phyloP scores from a whole-genome alignment of 176 grass and related monocot genomes.

The Oryza rufipogon region DNA sequence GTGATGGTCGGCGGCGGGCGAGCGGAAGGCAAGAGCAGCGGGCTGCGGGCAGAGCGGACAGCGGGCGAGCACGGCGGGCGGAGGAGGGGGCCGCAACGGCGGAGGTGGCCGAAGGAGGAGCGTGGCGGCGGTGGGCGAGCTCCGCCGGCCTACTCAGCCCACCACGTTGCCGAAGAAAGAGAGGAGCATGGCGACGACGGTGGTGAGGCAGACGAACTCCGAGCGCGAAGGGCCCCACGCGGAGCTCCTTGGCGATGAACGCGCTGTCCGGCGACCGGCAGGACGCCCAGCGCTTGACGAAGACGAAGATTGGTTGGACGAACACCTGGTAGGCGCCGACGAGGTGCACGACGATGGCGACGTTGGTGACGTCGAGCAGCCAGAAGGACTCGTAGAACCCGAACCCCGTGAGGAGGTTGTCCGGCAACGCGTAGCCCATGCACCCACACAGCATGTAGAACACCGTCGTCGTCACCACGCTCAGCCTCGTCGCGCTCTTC shows the following conservation, averaged over 20 bases:
- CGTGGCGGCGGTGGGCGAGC: no score
- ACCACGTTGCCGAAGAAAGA: no score
- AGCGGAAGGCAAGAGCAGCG: no score
- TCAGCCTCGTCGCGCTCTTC: constrained; percentile 55
- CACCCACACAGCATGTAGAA: constrained; percentile 87
- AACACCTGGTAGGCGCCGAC: constrained; percentile 77
- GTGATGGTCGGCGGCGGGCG: no score
- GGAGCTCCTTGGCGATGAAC: constrained; percentile 29
- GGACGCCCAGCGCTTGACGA: constrained; percentile 54
- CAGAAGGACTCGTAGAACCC: constrained; percentile 83
- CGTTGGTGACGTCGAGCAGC: constrained; percentile 76
- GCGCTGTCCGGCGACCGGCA: constrained; percentile 45
- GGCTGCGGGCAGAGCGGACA: no score
- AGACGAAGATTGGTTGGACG: constrained; percentile 73
- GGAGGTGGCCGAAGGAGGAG: no score
- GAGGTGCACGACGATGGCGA: constrained; percentile 76
- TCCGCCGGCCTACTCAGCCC: no score
- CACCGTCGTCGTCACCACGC: constrained; percentile 49
- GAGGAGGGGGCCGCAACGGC: no score
- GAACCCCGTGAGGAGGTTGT: constrained; percentile 75
- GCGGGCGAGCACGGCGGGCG: no score
- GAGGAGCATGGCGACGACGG: no score
- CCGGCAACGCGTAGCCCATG: constrained; percentile 76
- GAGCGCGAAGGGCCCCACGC: no score
- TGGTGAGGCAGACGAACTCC: no score